Evolutionary conservation across 176 grass and related monocot genomes (phyloP).

Genomic region (Paspalum vaginatum): DNA sequence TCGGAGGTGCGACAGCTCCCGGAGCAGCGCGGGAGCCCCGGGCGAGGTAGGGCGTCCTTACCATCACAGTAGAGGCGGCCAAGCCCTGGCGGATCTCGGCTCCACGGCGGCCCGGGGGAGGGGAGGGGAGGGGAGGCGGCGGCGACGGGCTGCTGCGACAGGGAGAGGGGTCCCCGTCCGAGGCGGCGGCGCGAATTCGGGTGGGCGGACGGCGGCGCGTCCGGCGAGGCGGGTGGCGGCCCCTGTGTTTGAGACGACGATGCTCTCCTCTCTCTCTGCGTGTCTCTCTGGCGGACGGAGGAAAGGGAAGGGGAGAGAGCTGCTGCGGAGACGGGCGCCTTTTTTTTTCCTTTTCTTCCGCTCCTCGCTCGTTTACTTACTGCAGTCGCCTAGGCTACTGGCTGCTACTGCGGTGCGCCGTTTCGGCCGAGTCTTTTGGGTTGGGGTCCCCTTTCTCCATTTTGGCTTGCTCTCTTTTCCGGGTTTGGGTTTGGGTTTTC

Average conservation of each 20-base stretch:
- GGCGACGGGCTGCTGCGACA: not conserved
- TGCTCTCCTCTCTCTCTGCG: too few species aligned
- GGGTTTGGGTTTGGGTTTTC: constrained; percentile 14
- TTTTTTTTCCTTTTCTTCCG: not conserved
- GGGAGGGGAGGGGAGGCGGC: not conserved
- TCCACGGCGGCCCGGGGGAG: constrained; percentile 36
- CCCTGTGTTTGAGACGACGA: not conserved
- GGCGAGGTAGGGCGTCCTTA: constrained; percentile 47
- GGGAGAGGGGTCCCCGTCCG: not conserved
- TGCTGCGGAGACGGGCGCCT: not conserved
- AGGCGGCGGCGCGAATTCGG: constrained; percentile 9
- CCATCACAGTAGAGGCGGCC: constrained; percentile 42
- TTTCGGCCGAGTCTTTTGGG: constrained; percentile 23
- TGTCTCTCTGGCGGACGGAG: constrained; percentile 14
- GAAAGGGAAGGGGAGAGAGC: not conserved
- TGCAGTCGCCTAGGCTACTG: not conserved
- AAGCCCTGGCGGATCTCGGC: constrained; percentile 46
- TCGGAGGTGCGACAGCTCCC: not conserved
- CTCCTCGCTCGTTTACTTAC: constrained; percentile 27
- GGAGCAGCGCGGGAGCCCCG: not conserved
- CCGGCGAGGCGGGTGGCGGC: not conserved
- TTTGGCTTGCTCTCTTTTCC: not conserved
- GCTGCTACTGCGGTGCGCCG: not conserved
- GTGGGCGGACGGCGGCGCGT: constrained; percentile 3
- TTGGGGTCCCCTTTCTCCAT: too few species aligned